phyloP scores from a whole-genome alignment of 2,329 filamentous ascomycete species.

The Cladosporium sp. region DNA sequence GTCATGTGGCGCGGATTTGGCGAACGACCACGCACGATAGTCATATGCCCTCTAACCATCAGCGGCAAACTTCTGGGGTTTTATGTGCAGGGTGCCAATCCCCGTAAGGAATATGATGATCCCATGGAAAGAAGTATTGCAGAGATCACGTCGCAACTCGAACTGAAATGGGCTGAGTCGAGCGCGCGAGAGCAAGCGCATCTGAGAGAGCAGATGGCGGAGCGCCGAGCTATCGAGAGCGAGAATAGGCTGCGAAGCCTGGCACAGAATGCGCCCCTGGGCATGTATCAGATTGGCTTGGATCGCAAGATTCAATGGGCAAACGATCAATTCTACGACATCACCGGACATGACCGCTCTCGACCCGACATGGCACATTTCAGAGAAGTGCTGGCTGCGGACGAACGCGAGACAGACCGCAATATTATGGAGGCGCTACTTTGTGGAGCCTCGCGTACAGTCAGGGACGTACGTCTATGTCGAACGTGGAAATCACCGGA shows the following conservation, averaged over 20 bases:
- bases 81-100: slow-evolving; percentile 22
- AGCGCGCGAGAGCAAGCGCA: slow-evolving; percentile 14
- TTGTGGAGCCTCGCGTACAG: slow-evolving; percentile 2
- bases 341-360: slow-evolving; percentile 17
- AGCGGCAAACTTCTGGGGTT: slow-evolving; percentile 18
- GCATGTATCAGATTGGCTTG: slow-evolving; percentile 32
- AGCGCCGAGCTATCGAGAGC: slow-evolving; percentile 19
- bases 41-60: slow-evolving; percentile 15
- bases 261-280: slow-evolving; percentile 36
- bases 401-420: slow-evolving; percentile 2
- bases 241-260: slow-evolving; percentile 37
- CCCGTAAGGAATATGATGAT: slow-evolving; percentile 20
- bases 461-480: slow-evolving; percentile 15
- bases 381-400: not conserved
- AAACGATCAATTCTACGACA: slow-evolving; percentile 32
- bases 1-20: slow-evolving; percentile 21
- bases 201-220: slow-evolving; percentile 14
- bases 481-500: slow-evolving; percentile 17
- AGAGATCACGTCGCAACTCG: slow-evolving; percentile 16
- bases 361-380: slow-evolving; percentile 11
- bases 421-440: slow-evolving; percentile 5
- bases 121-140: slow-evolving; percentile 10
- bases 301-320: slow-evolving; percentile 35
- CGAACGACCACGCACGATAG: slow-evolving; percentile 16
- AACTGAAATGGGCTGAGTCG: slow-evolving; percentile 17